Evolutionary conservation across 768 basidiomycete genomes (phyloP).

Genomic region (Lenzites betulinus): DNA sequence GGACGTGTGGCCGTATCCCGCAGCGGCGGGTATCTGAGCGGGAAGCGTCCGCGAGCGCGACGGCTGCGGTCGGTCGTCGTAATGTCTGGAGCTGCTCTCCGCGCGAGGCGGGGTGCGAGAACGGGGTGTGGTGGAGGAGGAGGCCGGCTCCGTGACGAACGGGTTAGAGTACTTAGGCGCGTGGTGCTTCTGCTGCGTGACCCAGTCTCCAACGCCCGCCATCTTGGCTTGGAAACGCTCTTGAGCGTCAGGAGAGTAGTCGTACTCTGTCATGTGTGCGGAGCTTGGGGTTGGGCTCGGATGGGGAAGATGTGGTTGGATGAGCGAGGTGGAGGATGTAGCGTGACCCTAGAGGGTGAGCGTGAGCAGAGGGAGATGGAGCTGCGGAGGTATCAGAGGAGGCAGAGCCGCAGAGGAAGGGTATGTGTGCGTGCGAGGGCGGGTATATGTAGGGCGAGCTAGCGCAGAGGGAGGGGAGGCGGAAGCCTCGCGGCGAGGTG

Average conservation of each 20-base stretch:
- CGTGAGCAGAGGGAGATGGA: conserved; percentile 3
- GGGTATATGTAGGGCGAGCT: conserved; percentile 19
- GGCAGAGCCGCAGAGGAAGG: not conserved
- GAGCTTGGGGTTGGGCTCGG: conserved; percentile 1
- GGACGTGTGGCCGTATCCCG: conserved; percentile 4
- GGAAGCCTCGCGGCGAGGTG: conserved; percentile 21
- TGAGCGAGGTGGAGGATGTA: conserved; percentile 1
- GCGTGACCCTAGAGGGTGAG: conserved; percentile 8
- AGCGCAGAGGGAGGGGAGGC: conserved; percentile 16
- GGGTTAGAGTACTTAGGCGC: conserved; percentile 26
- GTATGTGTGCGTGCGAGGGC: conserved; percentile 1
- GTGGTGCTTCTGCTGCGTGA: conserved; percentile 23
- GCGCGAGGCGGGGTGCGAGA: conserved; percentile 16
- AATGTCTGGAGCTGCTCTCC: conserved; percentile 5
- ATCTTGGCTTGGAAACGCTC: conserved; percentile 32
- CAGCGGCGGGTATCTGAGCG: not conserved
- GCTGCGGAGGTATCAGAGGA: conserved; percentile 13
- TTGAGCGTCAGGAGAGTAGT: conserved; percentile 37
- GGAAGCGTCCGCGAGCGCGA: conserved; percentile 22
- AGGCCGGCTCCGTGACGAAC: conserved; percentile 19
- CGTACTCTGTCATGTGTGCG: conserved; percentile 36
- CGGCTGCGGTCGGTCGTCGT: conserved; percentile 13
- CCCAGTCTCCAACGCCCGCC: conserved; percentile 33
- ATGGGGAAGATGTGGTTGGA: not conserved
- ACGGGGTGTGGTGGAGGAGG: conserved; percentile 16